A percentile compares a stretch with the other conserved stretches of the same genome.
Evolutionary conservation across 257 asterid genomes (phyloP).

Genomic region (Salvia rosmarinus): DNA sequence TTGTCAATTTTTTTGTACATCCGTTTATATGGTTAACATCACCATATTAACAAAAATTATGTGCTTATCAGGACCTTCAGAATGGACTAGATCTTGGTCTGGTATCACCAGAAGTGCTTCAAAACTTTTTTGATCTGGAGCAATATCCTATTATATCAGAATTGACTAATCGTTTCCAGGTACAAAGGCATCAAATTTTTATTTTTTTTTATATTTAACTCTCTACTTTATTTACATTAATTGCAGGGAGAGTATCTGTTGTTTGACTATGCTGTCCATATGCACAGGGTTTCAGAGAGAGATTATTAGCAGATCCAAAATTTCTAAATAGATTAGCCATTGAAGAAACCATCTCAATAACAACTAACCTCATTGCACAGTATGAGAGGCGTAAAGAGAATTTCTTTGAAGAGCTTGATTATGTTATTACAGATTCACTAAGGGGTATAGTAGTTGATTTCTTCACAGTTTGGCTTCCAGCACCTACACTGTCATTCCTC

Average conservation of each 20-base stretch:
- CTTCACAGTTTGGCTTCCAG: conserved; percentile 99
- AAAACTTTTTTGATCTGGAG: no score
- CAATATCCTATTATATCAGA: no score
- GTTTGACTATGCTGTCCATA: conserved; percentile 23
- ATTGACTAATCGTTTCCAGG: conserved; percentile 81
- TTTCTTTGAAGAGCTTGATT: conserved; percentile 86
- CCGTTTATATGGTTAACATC: no score
- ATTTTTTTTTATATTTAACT: conserved; percentile 6
- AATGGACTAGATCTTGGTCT: no score
- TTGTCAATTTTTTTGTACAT: no score
- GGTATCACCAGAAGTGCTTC: no score
- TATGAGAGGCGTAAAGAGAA: conserved; percentile 84
- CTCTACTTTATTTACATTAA: not conserved
- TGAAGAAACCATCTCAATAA: conserved; percentile 91
- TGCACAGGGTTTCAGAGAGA: conserved; percentile 94
- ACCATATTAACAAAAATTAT: no score
- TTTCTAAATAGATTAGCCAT: conserved; percentile 87
- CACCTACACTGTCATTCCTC: conserved; percentile 86
- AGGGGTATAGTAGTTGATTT: conserved; percentile 91
- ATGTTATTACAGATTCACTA: conserved; percentile 75
- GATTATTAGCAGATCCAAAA: conserved; percentile 94
- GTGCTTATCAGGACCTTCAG: no score
- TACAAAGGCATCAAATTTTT: conserved; percentile 20
- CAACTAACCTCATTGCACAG: conserved; percentile 90
- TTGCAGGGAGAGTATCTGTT: conserved; percentile 2